phyloP scores from a whole-genome alignment of 306 rosid genomes.

The Argentina anserina region DNA sequence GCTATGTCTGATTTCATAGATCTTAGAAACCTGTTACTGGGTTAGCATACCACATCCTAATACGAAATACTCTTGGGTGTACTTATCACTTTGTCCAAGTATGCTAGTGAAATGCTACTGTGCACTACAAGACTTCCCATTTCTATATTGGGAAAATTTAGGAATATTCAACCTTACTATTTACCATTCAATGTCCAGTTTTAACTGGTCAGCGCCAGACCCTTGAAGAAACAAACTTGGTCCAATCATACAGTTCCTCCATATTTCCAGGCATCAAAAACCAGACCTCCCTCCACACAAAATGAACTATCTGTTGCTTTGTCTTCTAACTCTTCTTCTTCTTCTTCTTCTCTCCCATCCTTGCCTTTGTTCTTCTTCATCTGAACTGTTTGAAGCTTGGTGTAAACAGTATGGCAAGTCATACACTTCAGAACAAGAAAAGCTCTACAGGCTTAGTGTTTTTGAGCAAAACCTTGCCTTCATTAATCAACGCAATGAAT shows the following conservation, averaged over 20 bases:
- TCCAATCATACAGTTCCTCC: constrained; percentile 12
- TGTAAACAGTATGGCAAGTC: constrained; percentile 57
- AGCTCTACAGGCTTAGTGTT: constrained; percentile 49
- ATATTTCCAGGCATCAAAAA: not conserved
- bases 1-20: no score
- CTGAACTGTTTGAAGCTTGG: constrained; percentile 65
- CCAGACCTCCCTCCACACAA: not conserved
- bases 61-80: no score
- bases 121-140: no score
- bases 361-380: constrained; percentile 26
- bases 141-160: not conserved
- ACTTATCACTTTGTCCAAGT: no score
- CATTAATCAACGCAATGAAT: constrained; percentile 47
- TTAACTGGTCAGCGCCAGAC: not conserved
- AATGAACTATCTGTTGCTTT: constrained; percentile 19
- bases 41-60: no score
- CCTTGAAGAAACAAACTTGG: not conserved
- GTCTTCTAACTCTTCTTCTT: constrained; percentile 2
- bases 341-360: constrained; percentile 25
- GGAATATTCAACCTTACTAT: not conserved
- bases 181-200: not conserved
- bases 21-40: no score
- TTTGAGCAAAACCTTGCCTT: constrained; percentile 62
- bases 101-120: no score
- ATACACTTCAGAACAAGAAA: constrained; percentile 55